phyloP scores from a whole-genome alignment of 345 rosid genomes.

The Eucalyptus regnans region DNA sequence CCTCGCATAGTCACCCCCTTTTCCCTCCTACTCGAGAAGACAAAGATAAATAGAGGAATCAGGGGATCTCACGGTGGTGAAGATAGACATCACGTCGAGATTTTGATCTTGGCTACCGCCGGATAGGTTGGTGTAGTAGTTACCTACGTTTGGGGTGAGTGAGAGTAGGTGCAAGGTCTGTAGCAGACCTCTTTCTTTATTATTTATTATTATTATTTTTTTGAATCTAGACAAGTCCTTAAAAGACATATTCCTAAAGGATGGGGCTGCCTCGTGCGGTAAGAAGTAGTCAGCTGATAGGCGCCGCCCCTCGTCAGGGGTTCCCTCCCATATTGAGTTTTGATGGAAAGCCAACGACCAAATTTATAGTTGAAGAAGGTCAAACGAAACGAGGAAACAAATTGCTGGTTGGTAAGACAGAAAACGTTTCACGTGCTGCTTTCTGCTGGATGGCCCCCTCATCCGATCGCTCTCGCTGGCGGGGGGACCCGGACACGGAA shows the following conservation, averaged over 20 bases:
- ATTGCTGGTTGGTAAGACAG: background rate
- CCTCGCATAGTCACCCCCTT: accelerated
- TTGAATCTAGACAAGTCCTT: accelerated
- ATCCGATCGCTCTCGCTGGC: background rate
- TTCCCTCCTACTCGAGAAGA: accelerated
- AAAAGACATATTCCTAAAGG: no score
- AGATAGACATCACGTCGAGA: accelerated
- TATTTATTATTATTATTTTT: no score
- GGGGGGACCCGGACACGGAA: background rate
- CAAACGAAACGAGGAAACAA: background rate
- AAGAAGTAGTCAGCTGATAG: no score
- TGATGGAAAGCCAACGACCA: background rate
- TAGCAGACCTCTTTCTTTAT: no score
- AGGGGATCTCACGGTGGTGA: accelerated
- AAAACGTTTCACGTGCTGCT: background rate
- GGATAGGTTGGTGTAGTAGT: accelerated
- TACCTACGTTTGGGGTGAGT: no score
- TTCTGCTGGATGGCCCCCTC: background rate
- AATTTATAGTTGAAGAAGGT: background rate
- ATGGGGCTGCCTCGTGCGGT: no score
- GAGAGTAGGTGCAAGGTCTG: no score
- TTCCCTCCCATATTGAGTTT: background rate
- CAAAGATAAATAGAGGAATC: accelerated
- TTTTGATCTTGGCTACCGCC: accelerated
- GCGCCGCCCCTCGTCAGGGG: no score